Evolutionary conservation across 768 basidiomycete genomes (phyloP), one percentile per base, ranked within the genome.

Genomic region (Krasilnikovozyma curviuscula): DNA sequence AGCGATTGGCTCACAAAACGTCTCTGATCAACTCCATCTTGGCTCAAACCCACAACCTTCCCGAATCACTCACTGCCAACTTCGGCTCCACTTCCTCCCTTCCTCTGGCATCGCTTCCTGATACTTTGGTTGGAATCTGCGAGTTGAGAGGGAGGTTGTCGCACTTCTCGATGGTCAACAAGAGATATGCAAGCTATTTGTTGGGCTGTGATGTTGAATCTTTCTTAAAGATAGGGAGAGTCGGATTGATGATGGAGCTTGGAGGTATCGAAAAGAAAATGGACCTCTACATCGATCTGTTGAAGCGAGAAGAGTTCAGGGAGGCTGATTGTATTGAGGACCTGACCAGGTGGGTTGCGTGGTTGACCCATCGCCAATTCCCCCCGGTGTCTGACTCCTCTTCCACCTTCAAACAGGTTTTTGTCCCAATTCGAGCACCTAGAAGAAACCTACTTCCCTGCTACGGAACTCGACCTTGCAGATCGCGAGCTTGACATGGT

Each of bases 301-400:
- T 95, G 3, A 71, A 81, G 35, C 72, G 78, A 39, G 85, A 95
- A 56, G 89, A 88, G 63, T 89, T 98, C 68, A 73, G 79, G 21
- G 89, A 88, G 64, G 74, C 80, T 67, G 91, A 97, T 59, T 95
- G 89, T 63, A 84, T 83, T 18, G 78, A 72, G 56, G 93, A 97
- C 60, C 70, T 97, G 35, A 70, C 73, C 55, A 88, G 81, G 89
- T 89, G 58, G 49, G 79, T 68, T 27, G 14, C 3, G 10, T 31
- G 8, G 3, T n/a, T 14, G 33, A 19, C 29, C 23, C 18, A 3
- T 41, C 30, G 9, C 12, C 33, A 34, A 34, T 6, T 2, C 18
- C 14, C 45, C 14, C 31, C 38, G 32, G 45, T 29, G 35, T 8
- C 18, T 13, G 24, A 42, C 31, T 24, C 12, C 7, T 37, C 5